A percentile compares a stretch with the other conserved stretches of the same genome.
phyloP scores from a whole-genome alignment of 2,329 filamentous ascomycete species.

The Sordariomycetes sp. region DNA sequence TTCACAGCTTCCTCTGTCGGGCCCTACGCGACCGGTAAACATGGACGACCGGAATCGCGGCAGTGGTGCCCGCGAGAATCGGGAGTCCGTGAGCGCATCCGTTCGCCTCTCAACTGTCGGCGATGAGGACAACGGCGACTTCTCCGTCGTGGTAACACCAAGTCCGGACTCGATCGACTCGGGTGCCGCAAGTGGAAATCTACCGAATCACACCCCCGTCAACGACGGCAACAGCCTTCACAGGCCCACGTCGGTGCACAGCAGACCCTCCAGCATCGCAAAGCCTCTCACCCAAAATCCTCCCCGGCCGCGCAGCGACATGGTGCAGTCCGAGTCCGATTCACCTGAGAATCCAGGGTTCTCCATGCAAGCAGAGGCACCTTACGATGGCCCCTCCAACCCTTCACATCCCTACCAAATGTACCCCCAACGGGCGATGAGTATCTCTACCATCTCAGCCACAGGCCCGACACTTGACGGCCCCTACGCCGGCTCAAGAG shows the following conservation, averaged over 20 bases:
- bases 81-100: background rate
- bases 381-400: conserved; percentile 43
- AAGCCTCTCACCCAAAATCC: conserved; percentile 21
- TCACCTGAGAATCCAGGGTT: background rate
- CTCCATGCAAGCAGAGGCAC: background rate
- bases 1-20: background rate
- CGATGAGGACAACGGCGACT: background rate
- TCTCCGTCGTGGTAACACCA: background rate
- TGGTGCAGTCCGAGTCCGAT: background rate
- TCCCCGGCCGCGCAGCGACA: background rate
- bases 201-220: background rate
- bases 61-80: background rate
- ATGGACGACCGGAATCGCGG: background rate
- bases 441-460: conserved; percentile 64
- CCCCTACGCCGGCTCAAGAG: conserved; percentile 28
- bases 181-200: background rate
- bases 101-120: conserved; percentile 2
- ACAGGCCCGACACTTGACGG: conserved; percentile 27
- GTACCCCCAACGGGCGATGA: conserved; percentile 66
- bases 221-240: background rate
- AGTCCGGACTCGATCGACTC: background rate
- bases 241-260: conserved; percentile 12
- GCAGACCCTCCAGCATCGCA: conserved; percentile 42
- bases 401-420: conserved; percentile 79
- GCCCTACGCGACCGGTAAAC: background rate